Percentiles rank a stretch among this genome's conserved stretches.
Conservation (phyloP, 805 yeast genomes). For the Wickerhamiella parazyma region DNA sequence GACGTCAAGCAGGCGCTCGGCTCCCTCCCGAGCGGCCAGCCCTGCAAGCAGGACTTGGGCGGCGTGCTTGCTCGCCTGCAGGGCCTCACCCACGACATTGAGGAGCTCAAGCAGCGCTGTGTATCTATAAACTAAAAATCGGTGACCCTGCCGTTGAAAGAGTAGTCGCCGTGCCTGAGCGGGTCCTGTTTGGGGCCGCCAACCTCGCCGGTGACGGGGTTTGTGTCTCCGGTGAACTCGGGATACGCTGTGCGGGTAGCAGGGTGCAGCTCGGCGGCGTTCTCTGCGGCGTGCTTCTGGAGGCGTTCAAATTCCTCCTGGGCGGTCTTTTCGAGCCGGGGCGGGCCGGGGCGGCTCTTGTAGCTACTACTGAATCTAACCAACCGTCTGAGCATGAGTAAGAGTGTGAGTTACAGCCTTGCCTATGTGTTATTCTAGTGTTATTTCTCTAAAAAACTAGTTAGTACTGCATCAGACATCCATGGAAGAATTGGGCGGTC, state of each 20-base stretch:
- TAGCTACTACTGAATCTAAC: constrained; percentile 10
- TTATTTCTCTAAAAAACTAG: background rate
- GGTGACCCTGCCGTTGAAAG: constrained; percentile 91
- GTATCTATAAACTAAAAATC: constrained; percentile 48
- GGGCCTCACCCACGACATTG: background rate
- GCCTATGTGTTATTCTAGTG: too few species aligned
- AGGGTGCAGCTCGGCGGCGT: constrained; percentile 51
- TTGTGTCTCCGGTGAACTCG: constrained; percentile 88
- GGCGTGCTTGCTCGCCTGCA: background rate
- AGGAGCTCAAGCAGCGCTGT: background rate
- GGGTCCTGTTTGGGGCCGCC: constrained; percentile 99
- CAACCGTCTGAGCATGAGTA: background rate
- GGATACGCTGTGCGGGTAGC: constrained; percentile 68
- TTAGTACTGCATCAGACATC: constrained; percentile 29
- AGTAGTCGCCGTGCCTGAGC: constrained; percentile 77
- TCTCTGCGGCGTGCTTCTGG: constrained; percentile 58
- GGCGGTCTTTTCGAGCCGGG: constrained; percentile 60
- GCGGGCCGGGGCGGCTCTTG: constrained; percentile 39
- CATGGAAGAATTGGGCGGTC: constrained; percentile 32
- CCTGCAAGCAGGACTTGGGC: background rate
- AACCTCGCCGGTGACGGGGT: constrained; percentile 86
- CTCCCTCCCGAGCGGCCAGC: background rate
- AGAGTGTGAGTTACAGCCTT: background rate
- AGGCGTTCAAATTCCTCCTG: constrained; percentile 86
- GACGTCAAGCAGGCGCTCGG: background rate